Conservation (phyloP, 2,329 filamentous ascomycete species). For the Biscogniauxia mediterranea region DNA sequence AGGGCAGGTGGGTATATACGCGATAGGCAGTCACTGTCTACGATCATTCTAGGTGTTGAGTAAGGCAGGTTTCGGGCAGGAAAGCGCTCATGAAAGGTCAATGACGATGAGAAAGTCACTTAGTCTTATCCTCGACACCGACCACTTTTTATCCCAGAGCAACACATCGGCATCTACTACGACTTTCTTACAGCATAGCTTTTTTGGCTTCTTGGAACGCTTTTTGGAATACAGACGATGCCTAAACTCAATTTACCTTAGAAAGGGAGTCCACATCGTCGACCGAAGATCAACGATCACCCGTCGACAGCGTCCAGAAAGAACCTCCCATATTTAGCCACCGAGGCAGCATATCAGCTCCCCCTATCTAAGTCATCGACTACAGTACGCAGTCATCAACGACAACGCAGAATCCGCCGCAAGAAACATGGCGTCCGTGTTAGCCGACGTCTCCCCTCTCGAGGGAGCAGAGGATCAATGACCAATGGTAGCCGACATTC, state of each 20-base stretch:
- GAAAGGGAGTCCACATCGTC: constrained; percentile 41
- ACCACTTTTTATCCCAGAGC: constrained; percentile 11
- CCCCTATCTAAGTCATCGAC: constrained; percentile 32
- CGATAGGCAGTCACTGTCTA: background rate
- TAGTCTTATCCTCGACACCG: constrained; percentile 4
- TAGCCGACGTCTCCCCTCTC: constrained; percentile 31
- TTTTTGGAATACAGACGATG: constrained; percentile 43
- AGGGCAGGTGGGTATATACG: background rate
- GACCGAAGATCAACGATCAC: constrained; percentile 34
- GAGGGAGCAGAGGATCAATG: constrained; percentile 17
- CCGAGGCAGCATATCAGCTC: constrained; percentile 32
- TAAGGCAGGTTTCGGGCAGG: background rate
- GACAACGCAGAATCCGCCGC: constrained; percentile 37
- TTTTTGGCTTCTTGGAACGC: constrained; percentile 31
- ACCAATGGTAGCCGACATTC: constrained; percentile 16
- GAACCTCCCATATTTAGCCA: constrained; percentile 29
- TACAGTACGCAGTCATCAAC: constrained; percentile 29
- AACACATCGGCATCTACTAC: constrained; percentile 22
- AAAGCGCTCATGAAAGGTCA: background rate
- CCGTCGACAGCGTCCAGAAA: constrained; percentile 18
- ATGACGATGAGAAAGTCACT: constrained; percentile 9
- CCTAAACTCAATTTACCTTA: constrained; percentile 44
- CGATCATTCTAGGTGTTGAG: background rate
- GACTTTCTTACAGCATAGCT: constrained; percentile 29
- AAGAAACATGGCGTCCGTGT: constrained; percentile 35